Evolutionary conservation across 441 rosid species (phyloP).

Genomic region (Erodium texanum): DNA sequence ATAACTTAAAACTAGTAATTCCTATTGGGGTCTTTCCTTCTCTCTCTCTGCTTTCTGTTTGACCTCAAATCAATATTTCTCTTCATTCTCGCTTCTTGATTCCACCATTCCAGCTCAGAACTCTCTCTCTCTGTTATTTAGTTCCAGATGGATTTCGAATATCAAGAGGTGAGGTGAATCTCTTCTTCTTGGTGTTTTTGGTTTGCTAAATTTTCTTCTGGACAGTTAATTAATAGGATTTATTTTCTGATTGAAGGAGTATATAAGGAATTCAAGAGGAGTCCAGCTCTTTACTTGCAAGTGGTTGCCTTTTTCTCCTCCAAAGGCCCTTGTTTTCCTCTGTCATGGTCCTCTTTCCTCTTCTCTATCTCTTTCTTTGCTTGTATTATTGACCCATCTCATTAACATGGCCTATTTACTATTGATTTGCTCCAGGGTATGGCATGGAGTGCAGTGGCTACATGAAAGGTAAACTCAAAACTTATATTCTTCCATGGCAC

Average conservation of each 20-base stretch:
- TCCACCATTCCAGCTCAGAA: background rate
- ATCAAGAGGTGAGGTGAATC: background rate
- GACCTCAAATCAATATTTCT: too few species aligned
- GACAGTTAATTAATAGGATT: too few species aligned
- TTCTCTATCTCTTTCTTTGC: background rate
- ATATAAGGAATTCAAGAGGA: too few species aligned
- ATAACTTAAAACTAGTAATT: background rate
- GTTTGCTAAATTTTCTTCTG: too few species aligned
- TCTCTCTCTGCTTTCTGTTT: too few species aligned
- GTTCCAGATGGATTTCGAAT: background rate
- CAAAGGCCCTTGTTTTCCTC: constrained; percentile 12
- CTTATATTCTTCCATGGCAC: too few species aligned
- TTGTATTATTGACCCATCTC: background rate
- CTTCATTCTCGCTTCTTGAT: background rate
- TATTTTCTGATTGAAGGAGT: too few species aligned
- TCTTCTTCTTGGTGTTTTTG: background rate
- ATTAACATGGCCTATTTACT: constrained; percentile 8
- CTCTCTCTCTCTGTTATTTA: background rate
- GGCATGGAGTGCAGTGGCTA: constrained; percentile 90
- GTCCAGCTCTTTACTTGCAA: too few species aligned
- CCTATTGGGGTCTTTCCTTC: background rate
- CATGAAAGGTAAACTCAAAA: constrained; percentile 68
- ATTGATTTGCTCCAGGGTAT: constrained; percentile 55
- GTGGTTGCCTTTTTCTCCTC: too few species aligned
- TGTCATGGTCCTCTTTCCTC: constrained; percentile 53